phyloP scores from a whole-genome alignment of 495 filamentous ascomycete genomes.

The Mycothermus thermophilus region DNA sequence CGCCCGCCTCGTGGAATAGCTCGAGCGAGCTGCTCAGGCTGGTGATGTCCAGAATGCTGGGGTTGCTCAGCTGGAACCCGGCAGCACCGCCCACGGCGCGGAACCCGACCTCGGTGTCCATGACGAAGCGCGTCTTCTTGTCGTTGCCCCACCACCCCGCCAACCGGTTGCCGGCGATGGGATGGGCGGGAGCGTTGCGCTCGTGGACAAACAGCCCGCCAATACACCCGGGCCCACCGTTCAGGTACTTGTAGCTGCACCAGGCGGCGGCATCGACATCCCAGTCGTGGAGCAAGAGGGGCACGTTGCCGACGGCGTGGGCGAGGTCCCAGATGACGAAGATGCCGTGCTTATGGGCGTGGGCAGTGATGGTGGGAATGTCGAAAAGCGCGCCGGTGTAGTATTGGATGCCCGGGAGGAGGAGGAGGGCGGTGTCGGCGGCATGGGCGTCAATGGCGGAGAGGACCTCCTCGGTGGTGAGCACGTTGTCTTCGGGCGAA shows the following conservation, averaged over 20 bases:
- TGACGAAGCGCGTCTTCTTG: constrained; percentile 60
- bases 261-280: constrained; percentile 92
- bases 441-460: constrained; percentile 65
- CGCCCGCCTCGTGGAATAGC: constrained; percentile 57
- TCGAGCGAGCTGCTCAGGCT: constrained; percentile 64
- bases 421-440: constrained; percentile 57
- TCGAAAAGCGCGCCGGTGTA: constrained; percentile 90
- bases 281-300: constrained; percentile 76
- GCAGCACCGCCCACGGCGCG: constrained; percentile 54
- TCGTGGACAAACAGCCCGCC: constrained; percentile 81
- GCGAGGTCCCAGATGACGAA: constrained; percentile 90
- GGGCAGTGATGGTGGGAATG: constrained; percentile 66
- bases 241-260: constrained; percentile 97
- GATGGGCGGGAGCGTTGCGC: constrained; percentile 35
- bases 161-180: constrained; percentile 39
- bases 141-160: constrained; percentile 88
- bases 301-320: constrained; percentile 86
- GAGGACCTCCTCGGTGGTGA: constrained; percentile 62
- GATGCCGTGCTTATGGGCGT: constrained; percentile 63
- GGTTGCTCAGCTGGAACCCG: constrained; percentile 59
- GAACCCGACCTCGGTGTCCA: constrained; percentile 71
- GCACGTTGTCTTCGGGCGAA: constrained; percentile 31
- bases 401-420: constrained; percentile 87
- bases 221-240: constrained; percentile 77
- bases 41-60: constrained; percentile 50